Conservation (phyloP, 176 grass and related monocot genomes). For the Rhynchospora breviuscula region DNA sequence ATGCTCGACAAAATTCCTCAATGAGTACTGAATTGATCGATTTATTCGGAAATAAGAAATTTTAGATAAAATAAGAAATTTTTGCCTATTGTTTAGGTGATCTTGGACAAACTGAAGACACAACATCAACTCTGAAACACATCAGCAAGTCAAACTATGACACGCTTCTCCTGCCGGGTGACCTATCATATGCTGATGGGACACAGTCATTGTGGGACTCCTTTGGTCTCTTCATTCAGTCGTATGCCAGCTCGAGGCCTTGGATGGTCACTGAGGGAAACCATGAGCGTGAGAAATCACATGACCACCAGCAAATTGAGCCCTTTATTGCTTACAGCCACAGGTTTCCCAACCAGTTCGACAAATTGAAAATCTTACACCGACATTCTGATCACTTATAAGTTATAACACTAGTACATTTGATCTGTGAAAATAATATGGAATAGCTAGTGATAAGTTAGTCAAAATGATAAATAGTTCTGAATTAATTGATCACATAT, state of each 20-base stretch:
- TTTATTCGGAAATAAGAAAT: neutral
- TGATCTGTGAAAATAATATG: no score
- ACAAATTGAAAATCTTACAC: neutral
- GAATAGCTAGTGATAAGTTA: neutral
- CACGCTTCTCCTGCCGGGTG: slow-evolving; percentile 73
- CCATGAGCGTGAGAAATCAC: slow-evolving; percentile 36
- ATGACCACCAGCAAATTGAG: slow-evolving; percentile 18
- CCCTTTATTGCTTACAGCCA: slow-evolving; percentile 55
- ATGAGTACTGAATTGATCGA: neutral
- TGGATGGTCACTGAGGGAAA: slow-evolving; percentile 50
- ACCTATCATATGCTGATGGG: slow-evolving; percentile 77
- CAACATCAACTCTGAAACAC: slow-evolving; percentile 29
- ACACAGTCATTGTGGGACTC: slow-evolving; percentile 49
- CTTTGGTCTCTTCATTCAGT: slow-evolving; percentile 33
- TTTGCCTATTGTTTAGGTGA: neutral
- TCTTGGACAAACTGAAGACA: slow-evolving; percentile 34
- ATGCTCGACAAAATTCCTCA: neutral
- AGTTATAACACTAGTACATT: no score
- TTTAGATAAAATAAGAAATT: neutral
- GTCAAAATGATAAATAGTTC: neutral
- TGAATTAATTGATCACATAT: neutral
- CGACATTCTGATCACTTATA: no score
- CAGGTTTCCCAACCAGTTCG: slow-evolving; percentile 10
- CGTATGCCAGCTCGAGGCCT: slow-evolving; percentile 31
- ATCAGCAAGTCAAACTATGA: slow-evolving; percentile 29